Evolutionary conservation across 108 stramenopile genomes (phyloP).

Genomic region (Cyclostephanos invisitatus): DNA sequence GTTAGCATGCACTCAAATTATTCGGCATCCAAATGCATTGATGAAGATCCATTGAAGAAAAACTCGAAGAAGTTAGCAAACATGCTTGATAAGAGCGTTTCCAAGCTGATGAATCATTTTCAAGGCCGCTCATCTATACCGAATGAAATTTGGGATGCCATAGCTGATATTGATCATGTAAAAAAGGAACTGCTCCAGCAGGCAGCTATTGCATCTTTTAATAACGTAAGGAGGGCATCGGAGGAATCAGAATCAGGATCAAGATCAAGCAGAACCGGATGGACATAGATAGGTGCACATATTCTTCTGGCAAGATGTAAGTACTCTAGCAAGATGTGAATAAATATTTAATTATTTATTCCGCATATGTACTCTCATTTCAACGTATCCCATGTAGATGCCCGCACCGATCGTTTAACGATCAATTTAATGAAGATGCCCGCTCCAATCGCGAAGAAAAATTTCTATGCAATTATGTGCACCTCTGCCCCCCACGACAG

Average conservation of each 20-base stretch:
- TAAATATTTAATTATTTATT: not conserved
- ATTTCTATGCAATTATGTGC: no score
- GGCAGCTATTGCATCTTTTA: constrained; percentile 5
- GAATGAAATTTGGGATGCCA: constrained; percentile 61
- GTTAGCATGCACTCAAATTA: not conserved
- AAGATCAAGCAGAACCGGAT: not conserved
- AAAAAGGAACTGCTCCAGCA: constrained; percentile 54
- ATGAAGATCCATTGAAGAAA: constrained; percentile 8
- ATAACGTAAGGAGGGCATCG: not conserved
- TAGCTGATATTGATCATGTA: constrained; percentile 69
- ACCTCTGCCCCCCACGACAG: not conserved
- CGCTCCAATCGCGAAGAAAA: no score
- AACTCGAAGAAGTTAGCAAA: constrained; percentile 24
- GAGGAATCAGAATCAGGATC: not conserved
- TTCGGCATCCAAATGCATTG: constrained; percentile 10
- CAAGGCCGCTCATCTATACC: constrained; percentile 46
- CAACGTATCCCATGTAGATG: not conserved
- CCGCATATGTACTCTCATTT: not conserved
- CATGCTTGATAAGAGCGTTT: constrained; percentile 37
- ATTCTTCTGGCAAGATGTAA: not conserved
- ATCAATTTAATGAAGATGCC: no score
- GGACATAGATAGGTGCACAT: not conserved
- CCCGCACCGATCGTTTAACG: no score
- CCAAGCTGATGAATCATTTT: constrained; percentile 41
- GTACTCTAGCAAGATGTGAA: no score